Evolutionary conservation across 2,329 filamentous ascomycete species (phyloP), one percentile per base, ranked within the genome.

Genomic region (Cladosporium phlei): DNA sequence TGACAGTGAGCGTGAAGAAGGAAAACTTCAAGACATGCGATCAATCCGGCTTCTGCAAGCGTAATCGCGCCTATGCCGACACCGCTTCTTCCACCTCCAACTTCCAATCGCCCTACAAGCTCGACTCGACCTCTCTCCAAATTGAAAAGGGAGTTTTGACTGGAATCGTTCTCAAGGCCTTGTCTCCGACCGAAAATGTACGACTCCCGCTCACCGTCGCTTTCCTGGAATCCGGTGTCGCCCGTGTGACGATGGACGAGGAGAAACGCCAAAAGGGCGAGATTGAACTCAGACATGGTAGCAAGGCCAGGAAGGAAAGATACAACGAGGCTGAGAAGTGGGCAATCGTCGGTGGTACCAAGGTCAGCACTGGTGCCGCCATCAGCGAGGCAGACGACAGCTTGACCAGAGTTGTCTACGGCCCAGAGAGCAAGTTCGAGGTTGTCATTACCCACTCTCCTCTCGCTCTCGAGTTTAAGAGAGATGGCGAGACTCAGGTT

Each of bases 1-100:
- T 38, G 28, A 22, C 56, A 95, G 89, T 79, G 55, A 76, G 80
- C 59, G 93, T 98, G 43, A 98, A 98, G 72, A 86, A 95, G 64
- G 83, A 95, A 60, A 90, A 95, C 67, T 98, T 97, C 77, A 98
- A 97, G 66, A 95, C 86, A 59, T 98, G 93, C 72, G 74, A 86
- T 56, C 91, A 98, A 66, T 93, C 91, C 4, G 93, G 93, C 60
- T 98, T 98, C 74, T 98, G 93, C 72, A 93, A 89, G 66, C 86
- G 93, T 55, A 97, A 97, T 70, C 83, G 93, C 65, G 86, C 80
- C 29, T 90, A 86, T 64, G 93, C 93, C 64, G 90, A 97, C 68
- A 74, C 79, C 53, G 88, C 83, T 52, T 69, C 79, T 35, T 71
- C 79, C 32, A 70, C 80, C 47, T 82, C 80, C 50, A 76, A 79